These are phyloP conservation scores for Pseudogymnoascus sp. DNA, from an alignment of 2,329 filamentous ascomycete genomes.

Conservation along the genomic window DNA sequence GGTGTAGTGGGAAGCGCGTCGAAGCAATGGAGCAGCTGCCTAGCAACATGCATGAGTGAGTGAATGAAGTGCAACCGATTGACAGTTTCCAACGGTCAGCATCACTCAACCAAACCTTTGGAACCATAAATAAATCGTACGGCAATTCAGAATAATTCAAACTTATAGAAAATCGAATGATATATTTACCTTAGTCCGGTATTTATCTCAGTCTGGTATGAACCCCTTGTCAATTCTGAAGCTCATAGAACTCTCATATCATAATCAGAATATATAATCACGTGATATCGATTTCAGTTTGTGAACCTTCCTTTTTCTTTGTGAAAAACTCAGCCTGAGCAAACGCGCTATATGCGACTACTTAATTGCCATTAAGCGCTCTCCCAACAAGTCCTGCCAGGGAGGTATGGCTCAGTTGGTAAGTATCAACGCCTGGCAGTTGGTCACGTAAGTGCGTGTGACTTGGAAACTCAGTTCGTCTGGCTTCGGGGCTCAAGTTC, in stretches of 20 bases:
- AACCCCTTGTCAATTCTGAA: neutral
- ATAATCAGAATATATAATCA: neutral
- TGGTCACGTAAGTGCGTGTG: constrained; percentile 2
- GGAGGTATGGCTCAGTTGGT: constrained; percentile 7
- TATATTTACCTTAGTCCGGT: neutral
- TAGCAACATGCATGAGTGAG: neutral
- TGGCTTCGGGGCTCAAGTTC: constrained; percentile 4
- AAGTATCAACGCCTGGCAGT: constrained; percentile 3
- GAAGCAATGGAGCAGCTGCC: neutral
- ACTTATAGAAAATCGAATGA: neutral
- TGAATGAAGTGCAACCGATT: neutral
- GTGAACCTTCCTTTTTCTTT: neutral
- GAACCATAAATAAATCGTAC: neutral
- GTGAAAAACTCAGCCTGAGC: neutral
- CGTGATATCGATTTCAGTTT: neutral
- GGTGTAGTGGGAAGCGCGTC: neutral
- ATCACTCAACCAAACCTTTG: neutral
- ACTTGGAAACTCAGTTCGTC: constrained; percentile 10
- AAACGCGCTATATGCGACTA: neutral
- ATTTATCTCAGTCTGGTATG: neutral
- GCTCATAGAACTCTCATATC: neutral
- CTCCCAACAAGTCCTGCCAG: neutral
- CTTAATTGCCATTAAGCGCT: neutral
- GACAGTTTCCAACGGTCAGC: neutral
- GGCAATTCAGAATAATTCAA: neutral